Evolutionary conservation across 1,139 yeast genomes (phyloP), one percentile per base, ranked within the genome.

Genomic region (Magnusiomyces tetraspermus): DNA sequence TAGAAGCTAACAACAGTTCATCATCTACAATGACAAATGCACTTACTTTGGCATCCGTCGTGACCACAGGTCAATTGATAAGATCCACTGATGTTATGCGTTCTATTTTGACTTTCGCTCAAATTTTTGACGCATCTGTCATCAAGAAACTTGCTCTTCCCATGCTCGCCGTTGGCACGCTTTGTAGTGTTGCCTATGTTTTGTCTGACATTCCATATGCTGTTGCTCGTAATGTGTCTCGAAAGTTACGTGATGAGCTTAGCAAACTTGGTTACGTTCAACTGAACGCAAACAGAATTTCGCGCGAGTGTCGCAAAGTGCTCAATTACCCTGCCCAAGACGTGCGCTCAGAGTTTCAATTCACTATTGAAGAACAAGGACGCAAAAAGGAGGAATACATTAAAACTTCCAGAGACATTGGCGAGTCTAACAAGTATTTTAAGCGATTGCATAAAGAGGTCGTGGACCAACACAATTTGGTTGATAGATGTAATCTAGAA

Each of bases 201-300:
- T 70, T 88, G 13, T 74, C 75, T 53, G 98, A 92, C 66, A 80
- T 94, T 19, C 97, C 97, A 1, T 79, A 85, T 60, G 96, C 97
- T 0, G 79, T 87, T 61, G 95, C 96, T 24, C 75, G 89, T 60
- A 89, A 89, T 54, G 76, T 89, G 56, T 88, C 95, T 0, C 74
- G 76, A 52, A 88, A 85, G 67, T 78, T 90, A 59, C 79, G 77
- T 57, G 65, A 64, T 8, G 85, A 84, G 61, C 73, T 92, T 40
- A 71, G 74, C 38, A 79, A 76, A 22, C 68, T 82, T 61, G 96
- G 89, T 56, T 92, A 88, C 62, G 81, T 85, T 11, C 94, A 85
- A 61, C n/a, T n/a, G n/a, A 90, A 90, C 65, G 82, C 96, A 1
- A 77, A 77, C 52, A 75, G 98, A 57, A 79, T 92, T 13, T 75